Evolutionary conservation across 2,329 filamentous ascomycete species (phyloP).

Genomic region (Talaromyces rugulosus): DNA sequence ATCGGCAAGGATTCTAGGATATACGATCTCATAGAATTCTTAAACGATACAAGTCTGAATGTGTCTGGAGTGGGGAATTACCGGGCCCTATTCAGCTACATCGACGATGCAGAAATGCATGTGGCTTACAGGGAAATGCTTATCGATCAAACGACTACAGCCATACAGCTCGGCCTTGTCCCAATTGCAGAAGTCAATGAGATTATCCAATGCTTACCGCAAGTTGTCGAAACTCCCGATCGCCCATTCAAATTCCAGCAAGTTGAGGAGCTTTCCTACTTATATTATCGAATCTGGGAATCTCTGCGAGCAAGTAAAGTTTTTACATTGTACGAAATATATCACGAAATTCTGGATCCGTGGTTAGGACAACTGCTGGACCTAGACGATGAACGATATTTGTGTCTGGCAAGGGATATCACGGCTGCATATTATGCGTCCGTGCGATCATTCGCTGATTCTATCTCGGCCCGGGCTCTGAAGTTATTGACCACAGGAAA

Average conservation of each 20-base stretch:
- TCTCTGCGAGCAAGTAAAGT: constrained; percentile 34
- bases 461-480: constrained; percentile 1
- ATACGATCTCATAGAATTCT: constrained; percentile 26
- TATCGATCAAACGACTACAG: constrained; percentile 24
- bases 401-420: constrained; percentile 7
- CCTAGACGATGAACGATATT: background rate
- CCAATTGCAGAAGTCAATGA: constrained; percentile 26
- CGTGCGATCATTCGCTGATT: constrained; percentile 4
- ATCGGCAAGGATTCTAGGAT: constrained; percentile 12
- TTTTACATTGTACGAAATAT: constrained; percentile 29
- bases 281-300: constrained; percentile 29
- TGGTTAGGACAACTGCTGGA: constrained; percentile 30
- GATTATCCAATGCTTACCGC: constrained; percentile 22
- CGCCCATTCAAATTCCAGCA: constrained; percentile 13
- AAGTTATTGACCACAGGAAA: background rate
- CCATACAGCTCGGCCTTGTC: constrained; percentile 32
- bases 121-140: constrained; percentile 18
- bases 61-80: constrained; percentile 33
- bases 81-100: constrained; percentile 23
- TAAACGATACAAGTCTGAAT: constrained; percentile 35
- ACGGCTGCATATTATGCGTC: constrained; percentile 3
- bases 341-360: constrained; percentile 21
- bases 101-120: constrained; percentile 17
- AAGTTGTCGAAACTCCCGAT: constrained; percentile 5
- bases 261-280: constrained; percentile 21